Evolutionary conservation across 805 yeast species (phyloP).

Genomic region (Zygosaccharomyces lentus): DNA sequence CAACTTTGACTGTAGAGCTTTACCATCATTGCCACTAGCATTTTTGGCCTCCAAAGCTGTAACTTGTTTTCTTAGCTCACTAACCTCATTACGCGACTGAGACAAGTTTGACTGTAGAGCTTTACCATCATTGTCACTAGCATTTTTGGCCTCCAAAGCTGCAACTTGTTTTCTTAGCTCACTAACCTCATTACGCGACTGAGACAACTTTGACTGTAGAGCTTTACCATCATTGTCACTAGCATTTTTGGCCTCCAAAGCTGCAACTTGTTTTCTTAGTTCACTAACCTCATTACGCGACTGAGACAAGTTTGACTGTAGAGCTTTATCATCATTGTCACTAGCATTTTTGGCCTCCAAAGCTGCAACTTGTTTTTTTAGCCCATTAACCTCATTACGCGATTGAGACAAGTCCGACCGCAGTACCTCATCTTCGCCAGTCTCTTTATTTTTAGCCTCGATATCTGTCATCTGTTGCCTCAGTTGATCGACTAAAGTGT

Average conservation of each 20-base stretch:
- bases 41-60: constrained; percentile 18
- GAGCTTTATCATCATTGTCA: not conserved
- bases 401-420: constrained; percentile 64
- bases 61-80: constrained; percentile 46
- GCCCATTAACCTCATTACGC: constrained; percentile 54
- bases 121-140: not conserved
- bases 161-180: constrained; percentile 1
- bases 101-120: constrained; percentile 52
- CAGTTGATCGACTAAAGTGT: constrained; percentile 56
- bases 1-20: constrained; percentile 49
- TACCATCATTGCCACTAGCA: not conserved
- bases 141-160: not conserved
- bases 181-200: not conserved
- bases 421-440: constrained; percentile 26
- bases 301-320: not conserved
- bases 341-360: constrained; percentile 13
- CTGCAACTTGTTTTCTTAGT: not conserved
- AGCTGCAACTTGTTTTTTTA: constrained; percentile 40
- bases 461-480: constrained; percentile 37
- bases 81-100: constrained; percentile 61
- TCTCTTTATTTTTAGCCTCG: constrained; percentile 10
- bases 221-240: not conserved
- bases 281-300: constrained; percentile 32
- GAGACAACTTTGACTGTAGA: not conserved
- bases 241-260: not conserved